A percentile compares a stretch with the other conserved stretches of the same genome.
Conservation (phyloP, 2,329 filamentous ascomycete species). For the Diaporthe sp. region DNA sequence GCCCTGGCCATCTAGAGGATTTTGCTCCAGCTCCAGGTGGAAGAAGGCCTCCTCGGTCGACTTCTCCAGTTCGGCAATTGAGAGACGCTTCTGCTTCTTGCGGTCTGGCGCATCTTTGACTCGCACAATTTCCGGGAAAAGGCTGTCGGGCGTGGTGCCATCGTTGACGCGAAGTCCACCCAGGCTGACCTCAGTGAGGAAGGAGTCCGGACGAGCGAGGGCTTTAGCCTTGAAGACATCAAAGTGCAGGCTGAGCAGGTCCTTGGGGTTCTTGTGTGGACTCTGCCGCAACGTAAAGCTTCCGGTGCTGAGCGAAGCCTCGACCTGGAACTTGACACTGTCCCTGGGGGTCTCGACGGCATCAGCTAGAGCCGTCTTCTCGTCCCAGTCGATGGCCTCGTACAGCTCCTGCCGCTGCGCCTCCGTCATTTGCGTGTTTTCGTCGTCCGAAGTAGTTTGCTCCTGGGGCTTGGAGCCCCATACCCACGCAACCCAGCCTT, state of each 20-base stretch:
- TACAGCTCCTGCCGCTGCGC: conserved; percentile 97
- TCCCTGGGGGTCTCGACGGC: conserved; percentile 92
- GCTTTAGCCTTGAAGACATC: conserved; percentile 94
- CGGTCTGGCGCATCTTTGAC: conserved; percentile 86
- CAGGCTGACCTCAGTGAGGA: conserved; percentile 89
- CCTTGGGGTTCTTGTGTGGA: conserved; percentile 81
- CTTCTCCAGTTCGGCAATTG: conserved; percentile 67
- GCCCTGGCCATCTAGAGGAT: conserved; percentile 91
- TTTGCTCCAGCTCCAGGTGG: conserved; percentile 91
- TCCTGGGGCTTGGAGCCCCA: conserved; percentile 83
- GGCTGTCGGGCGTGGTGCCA: conserved; percentile 89
- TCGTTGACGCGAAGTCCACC: conserved; percentile 96
- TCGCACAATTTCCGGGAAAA: conserved; percentile 94
- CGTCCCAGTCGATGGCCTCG: conserved; percentile 97
- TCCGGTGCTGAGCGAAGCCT: conserved; percentile 93
- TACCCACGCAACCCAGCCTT: conserved; percentile 92
- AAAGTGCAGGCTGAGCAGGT: conserved; percentile 92
- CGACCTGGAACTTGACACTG: conserved; percentile 91
- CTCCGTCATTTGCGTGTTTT: conserved; percentile 91
- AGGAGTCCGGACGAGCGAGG: conserved; percentile 90
- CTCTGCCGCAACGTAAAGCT: conserved; percentile 95
- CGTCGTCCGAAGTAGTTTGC: conserved; percentile 72
- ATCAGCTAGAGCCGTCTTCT: conserved; percentile 91
- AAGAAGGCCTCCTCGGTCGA: conserved; percentile 82
- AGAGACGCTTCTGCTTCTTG: conserved; percentile 62